Evolutionary conservation across 148 eudicot species (phyloP).

Genomic region (Hydrangea macrophylla): DNA sequence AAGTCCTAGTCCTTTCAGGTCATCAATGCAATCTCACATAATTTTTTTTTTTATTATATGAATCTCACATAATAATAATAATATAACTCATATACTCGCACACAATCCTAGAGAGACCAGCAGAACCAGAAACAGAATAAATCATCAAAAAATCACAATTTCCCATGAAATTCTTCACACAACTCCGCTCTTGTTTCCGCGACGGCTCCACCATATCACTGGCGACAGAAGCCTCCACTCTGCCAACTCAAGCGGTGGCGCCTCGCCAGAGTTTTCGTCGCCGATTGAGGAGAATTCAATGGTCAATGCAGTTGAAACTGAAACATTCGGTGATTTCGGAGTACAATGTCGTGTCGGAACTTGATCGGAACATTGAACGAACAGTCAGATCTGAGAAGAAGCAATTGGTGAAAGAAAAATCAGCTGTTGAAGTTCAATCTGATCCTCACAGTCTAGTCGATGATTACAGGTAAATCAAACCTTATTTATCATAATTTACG

Average conservation of each 20-base stretch:
- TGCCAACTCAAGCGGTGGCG: background rate
- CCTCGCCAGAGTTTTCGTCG: background rate
- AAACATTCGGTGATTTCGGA: background rate
- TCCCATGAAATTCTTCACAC: background rate
- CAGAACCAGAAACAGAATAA: background rate
- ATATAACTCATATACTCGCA: too few relatives aligned
- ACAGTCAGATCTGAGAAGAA: background rate
- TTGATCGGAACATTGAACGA: background rate
- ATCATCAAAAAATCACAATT: background rate
- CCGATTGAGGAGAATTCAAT: background rate
- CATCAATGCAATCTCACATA: too few relatives aligned
- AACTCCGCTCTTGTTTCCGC: background rate
- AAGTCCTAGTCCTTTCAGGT: too few relatives aligned
- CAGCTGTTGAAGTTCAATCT: background rate
- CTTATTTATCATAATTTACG: too few relatives aligned
- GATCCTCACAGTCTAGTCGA: background rate
- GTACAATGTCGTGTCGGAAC: background rate
- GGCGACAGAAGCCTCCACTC: too few relatives aligned
- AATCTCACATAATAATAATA: too few relatives aligned
- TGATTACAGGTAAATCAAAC: background rate
- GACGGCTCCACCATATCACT: background rate
- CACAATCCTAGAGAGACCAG: background rate
- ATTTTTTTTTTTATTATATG: too few relatives aligned
- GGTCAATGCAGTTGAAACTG: background rate
- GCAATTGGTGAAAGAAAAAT: background rate